A percentile compares a stretch with the other conserved stretches of the same genome.
Conservation (phyloP, 257 asterid species). For the Paulownia fortunei region DNA sequence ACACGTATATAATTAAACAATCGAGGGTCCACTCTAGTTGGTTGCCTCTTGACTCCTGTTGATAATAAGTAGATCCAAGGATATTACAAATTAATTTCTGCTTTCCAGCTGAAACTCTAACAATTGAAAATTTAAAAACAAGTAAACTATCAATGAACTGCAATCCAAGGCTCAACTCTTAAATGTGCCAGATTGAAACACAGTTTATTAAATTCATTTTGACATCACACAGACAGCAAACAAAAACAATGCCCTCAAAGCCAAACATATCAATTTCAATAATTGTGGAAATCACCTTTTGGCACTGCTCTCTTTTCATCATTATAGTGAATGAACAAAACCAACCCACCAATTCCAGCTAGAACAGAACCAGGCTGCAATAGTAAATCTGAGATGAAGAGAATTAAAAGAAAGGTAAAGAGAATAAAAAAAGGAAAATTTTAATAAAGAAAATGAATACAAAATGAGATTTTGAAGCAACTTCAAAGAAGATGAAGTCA, state of each 20-base stretch:
- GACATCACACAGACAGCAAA: background rate
- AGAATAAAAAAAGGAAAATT: constrained; percentile 7
- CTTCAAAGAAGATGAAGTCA: constrained; percentile 35
- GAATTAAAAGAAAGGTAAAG: constrained; percentile 30
- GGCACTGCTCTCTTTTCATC: constrained; percentile 91
- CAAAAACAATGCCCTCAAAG: background rate
- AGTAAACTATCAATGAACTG: background rate
- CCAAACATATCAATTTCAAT: background rate
- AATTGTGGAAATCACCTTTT: constrained; percentile 58
- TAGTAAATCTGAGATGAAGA: constrained; percentile 51
- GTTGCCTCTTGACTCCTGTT: background rate
- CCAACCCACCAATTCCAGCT: constrained; percentile 79
- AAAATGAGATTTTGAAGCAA: constrained; percentile 32
- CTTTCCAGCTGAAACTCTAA: too few relatives aligned
- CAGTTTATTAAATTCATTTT: background rate
- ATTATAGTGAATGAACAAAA: constrained; percentile 64
- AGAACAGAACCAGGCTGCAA: constrained; percentile 84
- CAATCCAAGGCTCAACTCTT: constrained; percentile 14
- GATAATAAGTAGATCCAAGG: too few relatives aligned
- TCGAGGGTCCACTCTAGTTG: background rate
- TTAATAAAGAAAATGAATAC: constrained; percentile 14
- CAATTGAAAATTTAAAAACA: too few relatives aligned
- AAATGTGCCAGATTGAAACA: background rate
- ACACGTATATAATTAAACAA: background rate
- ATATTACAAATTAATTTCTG: too few relatives aligned